phyloP scores from a whole-genome alignment of 768 basidiomycete genomes.

The Lactarius hatsudake region DNA sequence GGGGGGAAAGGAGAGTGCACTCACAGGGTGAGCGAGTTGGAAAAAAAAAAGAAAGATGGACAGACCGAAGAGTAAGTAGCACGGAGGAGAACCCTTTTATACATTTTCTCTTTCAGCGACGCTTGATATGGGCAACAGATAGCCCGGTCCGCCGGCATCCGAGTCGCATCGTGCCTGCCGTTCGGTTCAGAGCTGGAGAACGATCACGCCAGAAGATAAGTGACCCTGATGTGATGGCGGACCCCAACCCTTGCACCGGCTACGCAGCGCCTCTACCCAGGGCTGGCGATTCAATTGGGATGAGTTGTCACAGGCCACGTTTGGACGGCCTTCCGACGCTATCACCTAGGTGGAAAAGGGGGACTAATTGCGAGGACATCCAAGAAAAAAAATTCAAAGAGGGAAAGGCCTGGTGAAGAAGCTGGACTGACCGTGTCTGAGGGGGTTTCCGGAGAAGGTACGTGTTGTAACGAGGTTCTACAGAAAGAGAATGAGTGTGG shows the following conservation, averaged over 20 bases:
- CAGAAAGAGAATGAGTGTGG: neutral
- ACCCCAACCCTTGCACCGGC: neutral
- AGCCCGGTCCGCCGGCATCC: neutral
- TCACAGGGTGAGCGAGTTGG: conserved; percentile 19
- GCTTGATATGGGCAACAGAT: conserved; percentile 8
- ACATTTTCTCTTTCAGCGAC: conserved; percentile 5
- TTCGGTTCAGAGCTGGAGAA: neutral
- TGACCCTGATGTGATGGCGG: neutral
- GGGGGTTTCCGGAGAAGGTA: neutral
- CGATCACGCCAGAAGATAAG: conserved; percentile 4
- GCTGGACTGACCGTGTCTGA: neutral
- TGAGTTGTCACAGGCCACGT: neutral
- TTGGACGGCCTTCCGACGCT: neutral
- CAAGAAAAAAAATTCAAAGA: neutral
- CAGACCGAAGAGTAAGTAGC: neutral
- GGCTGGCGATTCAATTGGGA: neutral
- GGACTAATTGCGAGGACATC: neutral
- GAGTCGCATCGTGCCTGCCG: neutral
- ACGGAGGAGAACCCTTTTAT: conserved; percentile 6
- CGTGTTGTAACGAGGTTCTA: neutral
- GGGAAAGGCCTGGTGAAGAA: neutral
- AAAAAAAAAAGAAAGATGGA: neutral
- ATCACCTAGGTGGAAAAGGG: neutral
- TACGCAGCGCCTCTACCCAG: conserved; percentile 2
- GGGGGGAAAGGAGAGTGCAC: neutral